Percentiles rank a stretch among this genome's conserved stretches.
These are phyloP conservation scores for Venturia oleaginea DNA, from an alignment of 2,329 filamentous ascomycete species.

Conservation along the genomic window DNA sequence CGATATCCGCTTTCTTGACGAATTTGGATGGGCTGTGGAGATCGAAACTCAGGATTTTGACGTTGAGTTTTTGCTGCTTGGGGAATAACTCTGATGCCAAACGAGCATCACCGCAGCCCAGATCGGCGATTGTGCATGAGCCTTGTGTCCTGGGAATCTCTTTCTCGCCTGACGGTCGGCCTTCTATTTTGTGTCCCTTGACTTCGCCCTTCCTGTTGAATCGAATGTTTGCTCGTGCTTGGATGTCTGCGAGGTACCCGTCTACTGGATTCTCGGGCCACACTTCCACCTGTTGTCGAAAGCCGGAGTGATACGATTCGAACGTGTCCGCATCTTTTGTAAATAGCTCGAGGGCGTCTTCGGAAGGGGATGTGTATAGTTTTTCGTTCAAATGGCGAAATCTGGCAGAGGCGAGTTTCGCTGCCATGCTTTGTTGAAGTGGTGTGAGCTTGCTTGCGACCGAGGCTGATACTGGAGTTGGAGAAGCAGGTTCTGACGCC, in stretches of 20 bases:
- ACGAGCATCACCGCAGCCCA: slow-evolving; percentile 87
- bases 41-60: slow-evolving; percentile 78
- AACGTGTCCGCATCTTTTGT: slow-evolving; percentile 84
- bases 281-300: slow-evolving; percentile 86
- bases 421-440: slow-evolving; percentile 86
- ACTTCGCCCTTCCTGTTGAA: slow-evolving; percentile 27
- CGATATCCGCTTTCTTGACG: slow-evolving; percentile 84
- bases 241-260: slow-evolving; percentile 66
- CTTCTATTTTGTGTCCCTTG: slow-evolving; percentile 26
- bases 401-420: slow-evolving; percentile 87
- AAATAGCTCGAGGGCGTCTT: slow-evolving; percentile 76
- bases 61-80: slow-evolving; percentile 55
- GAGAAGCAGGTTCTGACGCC: slow-evolving; percentile 30
- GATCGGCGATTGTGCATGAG: slow-evolving; percentile 71
- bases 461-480: slow-evolving; percentile 25
- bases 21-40: slow-evolving; percentile 67
- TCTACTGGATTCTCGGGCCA: slow-evolving; percentile 98
- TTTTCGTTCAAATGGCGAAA: slow-evolving; percentile 97
- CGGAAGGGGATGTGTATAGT: slow-evolving; percentile 84
- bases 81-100: slow-evolving; percentile 61
- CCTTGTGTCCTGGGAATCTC: slow-evolving; percentile 60
- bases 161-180: neutral
- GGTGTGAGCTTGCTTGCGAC: slow-evolving; percentile 63
- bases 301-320: slow-evolving; percentile 90
- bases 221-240: slow-evolving; percentile 52